Evolutionary conservation across 345 rosid species (phyloP).

Genomic region (Aurinia saxatilis): DNA sequence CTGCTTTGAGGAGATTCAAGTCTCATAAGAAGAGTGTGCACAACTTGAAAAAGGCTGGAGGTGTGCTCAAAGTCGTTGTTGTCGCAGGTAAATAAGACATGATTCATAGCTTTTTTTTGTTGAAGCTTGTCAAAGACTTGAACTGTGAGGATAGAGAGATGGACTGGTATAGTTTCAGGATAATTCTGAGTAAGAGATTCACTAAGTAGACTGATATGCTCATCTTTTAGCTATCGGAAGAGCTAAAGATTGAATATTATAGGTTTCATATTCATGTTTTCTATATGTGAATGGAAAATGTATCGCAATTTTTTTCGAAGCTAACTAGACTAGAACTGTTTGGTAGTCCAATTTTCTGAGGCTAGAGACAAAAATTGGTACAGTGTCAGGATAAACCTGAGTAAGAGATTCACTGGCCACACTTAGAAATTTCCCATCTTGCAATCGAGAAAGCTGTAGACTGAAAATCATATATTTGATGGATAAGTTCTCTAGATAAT

Average conservation of each 20-base stretch:
- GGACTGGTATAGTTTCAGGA: background rate
- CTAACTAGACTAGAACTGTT: background rate
- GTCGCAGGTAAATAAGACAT: slow-evolving; percentile 49
- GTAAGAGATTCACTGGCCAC: background rate
- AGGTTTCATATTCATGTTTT: no score
- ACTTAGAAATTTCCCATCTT: background rate
- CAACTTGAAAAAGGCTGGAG: slow-evolving; percentile 54
- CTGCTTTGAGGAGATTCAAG: slow-evolving; percentile 55
- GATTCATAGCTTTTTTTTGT: background rate
- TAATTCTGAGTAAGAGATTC: background rate
- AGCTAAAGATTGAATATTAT: no score
- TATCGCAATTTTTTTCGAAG: no score
- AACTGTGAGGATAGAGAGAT: background rate
- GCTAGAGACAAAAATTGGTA: background rate
- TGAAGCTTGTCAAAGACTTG: background rate
- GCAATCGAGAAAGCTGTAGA: background rate
- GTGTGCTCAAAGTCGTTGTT: slow-evolving; percentile 61
- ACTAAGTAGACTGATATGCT: no score
- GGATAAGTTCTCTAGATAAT: background rate
- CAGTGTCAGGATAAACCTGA: background rate
- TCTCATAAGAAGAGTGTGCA: slow-evolving; percentile 54
- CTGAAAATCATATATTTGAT: background rate
- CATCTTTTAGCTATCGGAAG: no score
- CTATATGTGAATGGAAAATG: no score
- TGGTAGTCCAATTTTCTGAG: background rate